Percentiles rank a stretch among this genome's conserved stretches.
These are phyloP conservation scores for Candida ipomoeae DNA, from an alignment of 805 yeast genomes.

Conservation along the genomic window DNA sequence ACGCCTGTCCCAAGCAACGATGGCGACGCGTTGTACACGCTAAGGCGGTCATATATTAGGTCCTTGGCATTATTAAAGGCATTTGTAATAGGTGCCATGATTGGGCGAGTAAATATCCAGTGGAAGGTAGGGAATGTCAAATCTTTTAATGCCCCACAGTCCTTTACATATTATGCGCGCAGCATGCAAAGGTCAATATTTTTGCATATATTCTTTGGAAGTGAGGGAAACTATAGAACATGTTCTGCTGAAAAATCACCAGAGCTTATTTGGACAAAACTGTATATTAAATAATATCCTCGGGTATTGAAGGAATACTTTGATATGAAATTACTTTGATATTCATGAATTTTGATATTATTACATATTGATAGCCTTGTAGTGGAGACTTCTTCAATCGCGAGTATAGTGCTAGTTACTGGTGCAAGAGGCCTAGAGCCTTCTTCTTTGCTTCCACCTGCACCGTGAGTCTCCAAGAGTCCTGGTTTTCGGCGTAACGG, in stretches of 20 bases:
- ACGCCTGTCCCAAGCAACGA: constrained; percentile 25
- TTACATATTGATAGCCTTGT: too few relatives aligned
- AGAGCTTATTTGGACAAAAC: not conserved
- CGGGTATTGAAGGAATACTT: too few relatives aligned
- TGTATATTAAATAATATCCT: too few relatives aligned
- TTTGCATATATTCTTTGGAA: not conserved
- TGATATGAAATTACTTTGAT: too few relatives aligned
- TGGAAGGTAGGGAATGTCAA: not conserved
- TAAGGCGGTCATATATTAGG: constrained; percentile 22
- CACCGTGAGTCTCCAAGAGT: constrained; percentile 71
- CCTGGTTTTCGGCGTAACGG: constrained; percentile 53
- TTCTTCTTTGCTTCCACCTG: constrained; percentile 27
- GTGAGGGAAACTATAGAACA: not conserved
- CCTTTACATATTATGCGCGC: constrained; percentile 1
- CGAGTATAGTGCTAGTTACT: not conserved
- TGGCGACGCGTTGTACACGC: constrained; percentile 26
- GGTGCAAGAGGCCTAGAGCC: constrained; percentile 21
- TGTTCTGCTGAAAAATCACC: not conserved
- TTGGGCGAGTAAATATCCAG: not conserved
- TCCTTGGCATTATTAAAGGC: constrained; percentile 2
- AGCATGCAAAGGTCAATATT: not conserved
- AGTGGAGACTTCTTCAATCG: too few relatives aligned
- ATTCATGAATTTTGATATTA: too few relatives aligned
- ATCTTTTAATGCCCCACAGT: constrained; percentile 3
- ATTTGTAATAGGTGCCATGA: constrained; percentile 4